These are phyloP conservation scores for Cenchrus purpureus DNA, from an alignment of 176 grass and related monocot genomes.

Conservation along the genomic window DNA sequence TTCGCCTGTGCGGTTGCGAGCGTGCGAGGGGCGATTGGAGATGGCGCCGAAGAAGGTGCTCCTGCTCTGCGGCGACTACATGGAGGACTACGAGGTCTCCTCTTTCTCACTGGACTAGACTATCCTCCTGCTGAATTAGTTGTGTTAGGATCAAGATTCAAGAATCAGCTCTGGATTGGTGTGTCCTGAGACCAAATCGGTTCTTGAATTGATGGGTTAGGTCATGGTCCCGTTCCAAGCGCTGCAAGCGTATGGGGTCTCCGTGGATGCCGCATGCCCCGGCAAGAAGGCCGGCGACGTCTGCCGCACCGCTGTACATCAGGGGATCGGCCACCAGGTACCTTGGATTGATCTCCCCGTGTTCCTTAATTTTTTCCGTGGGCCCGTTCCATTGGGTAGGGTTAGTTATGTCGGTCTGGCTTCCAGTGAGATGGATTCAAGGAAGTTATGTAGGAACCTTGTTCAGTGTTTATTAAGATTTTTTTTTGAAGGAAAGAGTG, in stretches of 20 bases:
- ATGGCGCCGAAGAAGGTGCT: conserved; percentile 85
- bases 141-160: neutral
- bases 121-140: neutral
- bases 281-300: conserved; percentile 85
- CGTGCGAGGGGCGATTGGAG: conserved; percentile 15
- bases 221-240: conserved; percentile 96
- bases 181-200: conserved; percentile 9
- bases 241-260: conserved; percentile 84
- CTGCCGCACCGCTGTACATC: conserved; percentile 84
- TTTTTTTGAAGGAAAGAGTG: neutral
- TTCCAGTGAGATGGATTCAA: neutral
- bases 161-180: neutral
- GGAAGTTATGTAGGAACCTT: neutral
- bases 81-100: conserved; percentile 87
- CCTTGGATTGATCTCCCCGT: neutral
- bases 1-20: neutral
- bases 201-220: conserved; percentile 51
- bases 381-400: neutral
- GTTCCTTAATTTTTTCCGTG: neutral
- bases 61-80: conserved; percentile 88
- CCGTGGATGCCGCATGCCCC: conserved; percentile 84
- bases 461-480: conserved; percentile 23
- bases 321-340: conserved; percentile 69
- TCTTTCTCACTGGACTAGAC: neutral
- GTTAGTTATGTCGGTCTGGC: neutral